A percentile compares a stretch with the other conserved stretches of the same genome.
phyloP scores from a whole-genome alignment of 176 grass and related monocot genomes.

The Puya raimondii region DNA sequence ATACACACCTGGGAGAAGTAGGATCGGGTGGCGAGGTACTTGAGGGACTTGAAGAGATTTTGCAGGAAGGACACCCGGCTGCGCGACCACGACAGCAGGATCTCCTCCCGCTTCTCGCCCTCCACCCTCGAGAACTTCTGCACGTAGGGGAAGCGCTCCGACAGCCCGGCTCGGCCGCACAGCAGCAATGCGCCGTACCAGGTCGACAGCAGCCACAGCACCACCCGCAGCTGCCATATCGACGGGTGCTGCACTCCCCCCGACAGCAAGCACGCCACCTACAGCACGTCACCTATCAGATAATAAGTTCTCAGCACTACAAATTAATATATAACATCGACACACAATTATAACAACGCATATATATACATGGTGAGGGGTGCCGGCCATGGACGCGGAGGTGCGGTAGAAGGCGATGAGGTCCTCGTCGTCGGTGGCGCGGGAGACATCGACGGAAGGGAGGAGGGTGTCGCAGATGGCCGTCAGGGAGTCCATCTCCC shows the following conservation, averaged over 20 bases:
- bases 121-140: constrained; percentile 62
- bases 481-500: too few species aligned
- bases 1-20: too few species aligned
- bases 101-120: constrained; percentile 38
- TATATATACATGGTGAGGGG: too few species aligned
- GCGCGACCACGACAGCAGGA: constrained; percentile 40
- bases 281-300: too few species aligned
- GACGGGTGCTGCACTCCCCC: too few species aligned
- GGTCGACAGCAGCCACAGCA: constrained; percentile 51
- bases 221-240: constrained; percentile 19
- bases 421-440: background rate
- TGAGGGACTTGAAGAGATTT: constrained; percentile 44
- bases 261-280: too few species aligned
- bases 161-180: constrained; percentile 30
- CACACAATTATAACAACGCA: too few species aligned
- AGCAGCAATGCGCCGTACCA: constrained; percentile 49
- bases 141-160: constrained; percentile 30
- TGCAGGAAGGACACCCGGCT: constrained; percentile 29
- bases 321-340: too few species aligned
- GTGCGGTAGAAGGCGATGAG: background rate
- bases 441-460: background rate
- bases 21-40: constrained; percentile 28
- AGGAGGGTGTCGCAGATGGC: background rate
- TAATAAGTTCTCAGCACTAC: too few species aligned
- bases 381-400: too few species aligned